phyloP scores from a whole-genome alignment of 768 basidiomycete genomes.

The Neoboletus magnificus region DNA sequence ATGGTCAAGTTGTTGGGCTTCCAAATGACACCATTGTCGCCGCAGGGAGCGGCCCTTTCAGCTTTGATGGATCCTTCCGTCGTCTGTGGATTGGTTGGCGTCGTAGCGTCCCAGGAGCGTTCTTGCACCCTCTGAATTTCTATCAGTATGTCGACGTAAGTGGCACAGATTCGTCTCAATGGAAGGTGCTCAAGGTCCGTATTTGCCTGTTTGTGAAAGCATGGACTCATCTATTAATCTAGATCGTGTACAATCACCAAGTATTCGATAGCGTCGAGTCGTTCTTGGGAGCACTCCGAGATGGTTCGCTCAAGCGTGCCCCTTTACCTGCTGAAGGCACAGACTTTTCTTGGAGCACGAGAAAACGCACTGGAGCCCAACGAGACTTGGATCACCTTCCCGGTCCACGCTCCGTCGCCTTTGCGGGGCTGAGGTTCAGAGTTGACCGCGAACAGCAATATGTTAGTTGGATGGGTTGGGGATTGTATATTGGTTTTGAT shows the following conservation, averaged over 20 bases:
- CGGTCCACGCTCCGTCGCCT: conserved; percentile 60
- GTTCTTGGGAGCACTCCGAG: conserved; percentile 51
- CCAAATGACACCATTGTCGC: conserved; percentile 49
- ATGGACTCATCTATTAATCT: not conserved
- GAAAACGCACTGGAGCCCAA: conserved; percentile 37
- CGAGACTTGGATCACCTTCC: conserved; percentile 63
- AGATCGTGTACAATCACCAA: conserved; percentile 61
- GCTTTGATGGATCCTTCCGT: conserved; percentile 60
- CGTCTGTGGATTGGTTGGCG: conserved; percentile 52
- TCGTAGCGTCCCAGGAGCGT: conserved; percentile 48
- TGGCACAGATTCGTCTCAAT: conserved; percentile 49
- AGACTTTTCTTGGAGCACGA: conserved; percentile 44
- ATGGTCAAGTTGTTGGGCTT: conserved; percentile 40
- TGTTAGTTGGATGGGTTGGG: conserved; percentile 70
- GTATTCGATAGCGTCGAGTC: conserved; percentile 46
- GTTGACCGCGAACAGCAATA: conserved; percentile 51
- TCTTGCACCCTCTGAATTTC: conserved; percentile 52
- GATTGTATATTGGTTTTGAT: conserved; percentile 58
- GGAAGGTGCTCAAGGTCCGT: conserved; percentile 50
- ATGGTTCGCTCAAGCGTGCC: conserved; percentile 48
- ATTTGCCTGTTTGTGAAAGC: not conserved
- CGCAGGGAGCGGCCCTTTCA: conserved; percentile 48
- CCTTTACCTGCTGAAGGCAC: conserved; percentile 27
- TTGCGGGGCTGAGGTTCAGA: conserved; percentile 56
- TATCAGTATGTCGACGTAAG: conserved; percentile 56